Evolutionary conservation across 2,329 filamentous ascomycete species (phyloP), one percentile per base, ranked within the genome.

Genomic region (Colletotrichum sp.): DNA sequence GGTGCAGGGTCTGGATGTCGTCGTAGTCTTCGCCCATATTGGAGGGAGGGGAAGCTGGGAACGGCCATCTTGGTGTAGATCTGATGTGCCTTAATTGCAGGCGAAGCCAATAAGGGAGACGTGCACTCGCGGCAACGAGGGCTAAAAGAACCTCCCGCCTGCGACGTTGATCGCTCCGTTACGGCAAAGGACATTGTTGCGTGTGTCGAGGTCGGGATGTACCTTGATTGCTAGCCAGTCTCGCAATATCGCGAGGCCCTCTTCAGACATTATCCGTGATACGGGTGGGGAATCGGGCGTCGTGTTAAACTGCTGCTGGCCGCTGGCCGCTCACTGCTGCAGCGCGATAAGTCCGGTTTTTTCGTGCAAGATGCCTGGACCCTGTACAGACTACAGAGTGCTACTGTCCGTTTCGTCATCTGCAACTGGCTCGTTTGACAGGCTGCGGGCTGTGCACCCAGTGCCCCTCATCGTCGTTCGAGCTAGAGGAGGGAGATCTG

Each of bases 201-300:
- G 66, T 55, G 57, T 59, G 62, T 74, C 18, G 15, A 57, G 36
- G 70, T 69, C 28, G 74, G 74, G 74, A 69, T 76, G 49, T 63
- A 69, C 74, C 74, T 52, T 76, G 74, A 59, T 52, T 32, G 24
- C 39, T 18, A 57, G 64, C 64, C 26, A 49, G 34, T 52, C 49
- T 44, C 32, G 44, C 69, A 57, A 59, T 36, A 68, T 68, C 57
- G 70, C 69, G 44, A 73, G 34, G 24, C 59, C 64, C 34, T 60
- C 70, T 69, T 66, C 70, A 73, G 70, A 73, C 71, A 74, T 62
- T 34, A 74, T 76, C 49, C 70, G 74, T 76, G 74, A 69, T 73
- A 52, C 28, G 59, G 49, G 71, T 74, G 74, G 74, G 65, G 64
- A 69, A 60, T 69, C 49, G 30, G 28, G 18, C 57, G 49, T 76